phyloP scores from a whole-genome alignment of 257 asterid genomes.

The Sherardia arvensis region DNA sequence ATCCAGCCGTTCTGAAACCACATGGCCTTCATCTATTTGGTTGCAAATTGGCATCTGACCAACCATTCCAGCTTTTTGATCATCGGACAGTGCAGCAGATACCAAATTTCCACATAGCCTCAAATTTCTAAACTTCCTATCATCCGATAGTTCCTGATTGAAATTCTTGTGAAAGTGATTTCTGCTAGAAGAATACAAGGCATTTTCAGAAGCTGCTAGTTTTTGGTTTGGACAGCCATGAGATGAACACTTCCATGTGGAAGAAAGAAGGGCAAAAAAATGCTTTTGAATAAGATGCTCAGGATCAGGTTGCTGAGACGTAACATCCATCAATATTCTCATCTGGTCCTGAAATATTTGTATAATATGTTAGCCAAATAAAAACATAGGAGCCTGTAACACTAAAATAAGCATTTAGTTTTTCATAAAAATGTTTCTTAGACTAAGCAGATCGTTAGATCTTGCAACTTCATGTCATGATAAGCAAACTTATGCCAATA shows the following conservation, averaged over 20 bases:
- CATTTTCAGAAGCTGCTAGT: conserved; percentile 30
- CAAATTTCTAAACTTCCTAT: conserved; percentile 48
- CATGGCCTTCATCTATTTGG: conserved; percentile 32
- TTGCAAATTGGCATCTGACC: conserved; percentile 19
- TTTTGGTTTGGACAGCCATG: conserved; percentile 21
- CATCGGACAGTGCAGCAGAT: conserved; percentile 47
- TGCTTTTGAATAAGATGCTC: conserved; percentile 79
- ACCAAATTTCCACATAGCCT: conserved; percentile 61
- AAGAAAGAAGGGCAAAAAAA: conserved; percentile 65
- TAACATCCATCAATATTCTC: conserved; percentile 55
- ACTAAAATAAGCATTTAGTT: neutral
- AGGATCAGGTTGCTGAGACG: conserved; percentile 60
- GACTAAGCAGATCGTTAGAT: neutral
- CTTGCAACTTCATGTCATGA: neutral
- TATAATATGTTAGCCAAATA: conserved; percentile 17
- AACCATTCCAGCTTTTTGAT: conserved; percentile 20
- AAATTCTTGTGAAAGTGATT: conserved; percentile 19
- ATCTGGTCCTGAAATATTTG: conserved; percentile 58
- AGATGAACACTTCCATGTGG: conserved; percentile 51
- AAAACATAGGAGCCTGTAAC: neutral
- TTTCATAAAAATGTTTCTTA: neutral
- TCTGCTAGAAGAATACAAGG: conserved; percentile 36
- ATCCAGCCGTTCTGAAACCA: conserved; percentile 51
- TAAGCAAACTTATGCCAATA: neutral
- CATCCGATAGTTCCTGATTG: conserved; percentile 23